Base-by-base conservation (phyloP, 345 rosid species). In the Erodium maritimum region DNA sequence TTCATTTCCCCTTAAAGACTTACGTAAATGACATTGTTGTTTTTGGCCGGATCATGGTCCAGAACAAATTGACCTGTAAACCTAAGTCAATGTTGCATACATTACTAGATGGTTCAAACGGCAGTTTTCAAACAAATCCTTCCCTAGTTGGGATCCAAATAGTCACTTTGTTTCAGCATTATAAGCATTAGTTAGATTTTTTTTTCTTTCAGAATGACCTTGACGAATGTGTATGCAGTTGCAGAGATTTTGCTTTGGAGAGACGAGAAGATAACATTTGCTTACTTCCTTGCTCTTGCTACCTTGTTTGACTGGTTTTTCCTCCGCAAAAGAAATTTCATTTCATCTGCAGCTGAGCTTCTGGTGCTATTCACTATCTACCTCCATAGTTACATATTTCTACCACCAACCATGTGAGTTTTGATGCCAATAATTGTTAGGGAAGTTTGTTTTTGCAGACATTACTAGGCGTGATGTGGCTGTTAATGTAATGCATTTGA, bases 191-290 rank as follows among this genome's bases (percentile, higher is more conserved):
- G 19, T 21, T 58, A 12, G 23, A 45, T 34, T 61, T 59, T 50
- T 61, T 33, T 42, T 62, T 14, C 48, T 42, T 42, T 12, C 65
- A 22, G 12, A 23, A 63, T 63, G 45, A 53, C 60, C 50, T 63
- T 67, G 37, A 34, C 24, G 14, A 7, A 57, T 57, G 61, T 63
- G 55, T 8, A 20, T 76, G 79, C 94, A 91, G 98, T 82, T 77
- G 87, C 95, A n/a, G 85, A 83, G 56, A 69, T 91, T 70, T 83
- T 86, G 61, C 86, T 91, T 23, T 91, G 98, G 98, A 86, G 95
- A 79, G 86, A 91, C 65, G 86, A 86, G 82, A 91, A 80, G 83
- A 73, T 65, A 74, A 80, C 98, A 60, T 83, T 86, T 54, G 53
- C 76, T 6, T 86, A 70, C 73, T 86, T 88, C 61, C 65, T 86